Evolutionary conservation across 306 rosid genomes (phyloP), one percentile per base, ranked within the genome.

Genomic region (Sicyos baderoa): DNA sequence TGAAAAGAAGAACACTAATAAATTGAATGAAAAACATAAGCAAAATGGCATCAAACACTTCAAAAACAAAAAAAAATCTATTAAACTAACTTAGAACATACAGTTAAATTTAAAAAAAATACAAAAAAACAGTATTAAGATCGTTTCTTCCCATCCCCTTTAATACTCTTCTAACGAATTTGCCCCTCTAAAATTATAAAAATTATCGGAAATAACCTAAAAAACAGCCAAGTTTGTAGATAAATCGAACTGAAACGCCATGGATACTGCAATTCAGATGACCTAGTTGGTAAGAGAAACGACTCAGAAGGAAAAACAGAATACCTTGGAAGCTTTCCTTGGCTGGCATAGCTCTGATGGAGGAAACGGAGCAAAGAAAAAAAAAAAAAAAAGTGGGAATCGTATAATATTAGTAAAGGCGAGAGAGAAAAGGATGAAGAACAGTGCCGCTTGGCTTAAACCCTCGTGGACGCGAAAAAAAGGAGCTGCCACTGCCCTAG

Each of bases 261-360:
- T 19, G 21, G 25, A 66, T 42, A 64, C 35, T 42, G 9, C 17
- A 68, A 68, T 15, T 32, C 54, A 32, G 18, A 66, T 13, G 9
- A 2, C 32, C 25, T 4, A 8, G 22, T 7, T 7, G 4, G 50
- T 35, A 51, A 49, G 2, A 68, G 29, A 69, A 69, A 54, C 15
- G 29, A 69, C 12, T 54, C 4, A 11, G 73, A 37, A 35, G 42
- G 21, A 6, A 55, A 47, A 58, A 16, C 4, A 74, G 27, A 71
- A 56, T 64, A 84, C 91, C 85, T 80, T 84, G 88, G 53, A 80
- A 76, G 59, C 75, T 83, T 60, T 86, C 88, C 71, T 82, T 80
- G 66, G 79, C 54, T 55, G 77, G 78, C 90, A 86, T 86, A 32
- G 80, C 82, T 72, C 18, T 37, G 67, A 27, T 5, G 6, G 29